These are phyloP conservation scores for Populus trichocarpa DNA, from an alignment of 441 rosid genomes.

Conservation along the genomic window DNA sequence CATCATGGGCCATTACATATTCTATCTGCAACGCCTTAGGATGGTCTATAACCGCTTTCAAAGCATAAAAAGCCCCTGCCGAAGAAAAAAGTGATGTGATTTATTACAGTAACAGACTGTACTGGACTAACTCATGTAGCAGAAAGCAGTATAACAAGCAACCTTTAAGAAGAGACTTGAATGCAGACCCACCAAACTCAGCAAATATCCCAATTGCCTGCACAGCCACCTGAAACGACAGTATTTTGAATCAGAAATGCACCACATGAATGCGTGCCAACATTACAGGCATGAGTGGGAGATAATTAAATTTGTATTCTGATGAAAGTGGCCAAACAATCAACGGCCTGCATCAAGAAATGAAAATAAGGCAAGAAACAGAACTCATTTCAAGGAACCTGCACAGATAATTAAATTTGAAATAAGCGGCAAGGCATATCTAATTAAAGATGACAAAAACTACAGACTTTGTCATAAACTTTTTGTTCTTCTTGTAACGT, in stretches of 20 bases:
- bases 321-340: slow-evolving; percentile 12
- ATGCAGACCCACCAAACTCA: slow-evolving; percentile 55
- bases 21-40: slow-evolving; percentile 33
- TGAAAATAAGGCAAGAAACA: not conserved
- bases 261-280: not conserved
- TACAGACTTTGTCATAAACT: not conserved
- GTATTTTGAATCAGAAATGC: not conserved
- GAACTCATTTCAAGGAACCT: not conserved
- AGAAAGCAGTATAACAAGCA: slow-evolving; percentile 11
- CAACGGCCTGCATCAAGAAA: slow-evolving; percentile 9
- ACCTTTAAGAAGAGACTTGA: slow-evolving; percentile 59
- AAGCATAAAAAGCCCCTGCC: slow-evolving; percentile 56
- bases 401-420: not conserved
- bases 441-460: not conserved
- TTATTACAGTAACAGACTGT: not conserved
- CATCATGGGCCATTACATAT: not conserved
- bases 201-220: slow-evolving; percentile 44
- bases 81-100: not conserved
- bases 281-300: not conserved
- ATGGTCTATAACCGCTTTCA: slow-evolving; percentile 44
- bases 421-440: not conserved
- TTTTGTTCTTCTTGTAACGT: not conserved
- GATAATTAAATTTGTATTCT: not conserved
- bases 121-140: not conserved
- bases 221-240: not conserved